Evolutionary conservation across 1,139 yeast species (phyloP).

Genomic region (Yamadazyma buinensis): DNA sequence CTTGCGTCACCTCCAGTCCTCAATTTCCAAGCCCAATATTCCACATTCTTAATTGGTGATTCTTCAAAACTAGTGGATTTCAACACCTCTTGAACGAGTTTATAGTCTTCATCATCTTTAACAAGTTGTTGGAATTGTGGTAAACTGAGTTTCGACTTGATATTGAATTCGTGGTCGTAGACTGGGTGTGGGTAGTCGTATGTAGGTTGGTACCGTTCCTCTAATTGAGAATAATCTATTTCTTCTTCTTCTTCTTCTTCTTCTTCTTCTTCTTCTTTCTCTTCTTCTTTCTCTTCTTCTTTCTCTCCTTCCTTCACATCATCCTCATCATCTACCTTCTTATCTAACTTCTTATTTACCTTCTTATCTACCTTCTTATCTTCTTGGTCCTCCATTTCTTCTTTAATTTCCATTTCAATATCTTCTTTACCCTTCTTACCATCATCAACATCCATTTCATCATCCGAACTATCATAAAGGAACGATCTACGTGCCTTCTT

Average conservation of each 20-base stretch:
- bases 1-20: slow-evolving; percentile 12
- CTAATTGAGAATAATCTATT: slow-evolving; percentile 20
- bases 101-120: slow-evolving; percentile 73
- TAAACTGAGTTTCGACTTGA: slow-evolving; percentile 35
- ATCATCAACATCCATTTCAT: slow-evolving; percentile 19
- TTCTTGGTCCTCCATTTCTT: slow-evolving; percentile 7
- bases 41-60: slow-evolving; percentile 33
- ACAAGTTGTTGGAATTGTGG: slow-evolving; percentile 50
- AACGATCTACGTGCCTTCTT: slow-evolving; percentile 21
- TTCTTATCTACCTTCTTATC: neutral
- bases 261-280: slow-evolving; percentile 6
- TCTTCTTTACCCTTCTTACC: slow-evolving; percentile 9
- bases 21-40: slow-evolving; percentile 70
- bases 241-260: slow-evolving; percentile 12
- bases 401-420: slow-evolving; percentile 5
- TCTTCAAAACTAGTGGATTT: slow-evolving; percentile 13
- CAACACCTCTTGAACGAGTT: slow-evolving; percentile 46
- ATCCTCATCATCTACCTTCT: slow-evolving; percentile 7
- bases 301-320: slow-evolving; percentile 7
- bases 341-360: neutral
- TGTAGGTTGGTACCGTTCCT: slow-evolving; percentile 43
- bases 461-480: slow-evolving; percentile 33
- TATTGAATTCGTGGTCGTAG: slow-evolving; percentile 37
- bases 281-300: slow-evolving; percentile 6
- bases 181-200: slow-evolving; percentile 46